Evolutionary conservation across 2,329 filamentous ascomycete species (phyloP), one percentile per base, ranked within the genome.

Genomic region (Aspergillus japonicus): DNA sequence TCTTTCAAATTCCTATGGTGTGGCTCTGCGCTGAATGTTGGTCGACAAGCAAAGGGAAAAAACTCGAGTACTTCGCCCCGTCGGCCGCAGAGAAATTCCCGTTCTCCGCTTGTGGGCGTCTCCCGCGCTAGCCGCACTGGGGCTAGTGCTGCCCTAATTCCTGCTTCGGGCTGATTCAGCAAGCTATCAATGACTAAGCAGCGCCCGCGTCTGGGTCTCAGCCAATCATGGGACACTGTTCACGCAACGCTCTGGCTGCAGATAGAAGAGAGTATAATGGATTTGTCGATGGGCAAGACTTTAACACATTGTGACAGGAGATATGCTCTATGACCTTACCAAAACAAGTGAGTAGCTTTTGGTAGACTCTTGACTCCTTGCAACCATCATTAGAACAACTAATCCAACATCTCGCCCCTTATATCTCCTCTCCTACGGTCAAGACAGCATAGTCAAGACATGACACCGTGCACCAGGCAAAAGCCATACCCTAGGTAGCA

Each of bases 1-100:
- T 80, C 63, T 64, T 71, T 64, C 56, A 67, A 64, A 71, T 85
- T 88, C 87, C 89, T 90, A 86, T 90, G 89, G 89, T 91, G 86
- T 84, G 86, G 86, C 79, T 82, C 79, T 80, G 75, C 77, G 80
- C 76, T 72, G 71, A 75, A 74, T 72, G 67, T 71, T 69, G 73
- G 64, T 64, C 58, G 55, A 57, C 64, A 65, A 66, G 62, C 62
- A 66, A 58, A 68, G 69, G 66, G 70, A 68, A 68, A 62, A 62
- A 58, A 62, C 58, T 58, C 31, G 50, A 48, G 31, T 54, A 57
- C 50, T 31, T 24, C 52, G 24, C 57, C 42, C 33, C 51, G 56
- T 55, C 57, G 52, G 62, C 64, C 62, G 66, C 62, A 63, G 66
- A 70, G 60, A 70, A 70, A 71, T 66, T 68, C 64, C 55, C 39